Percentiles rank a stretch among this genome's conserved stretches.
Conservation (phyloP, 768 basidiomycete genomes). For the Leccinellum albellum region DNA sequence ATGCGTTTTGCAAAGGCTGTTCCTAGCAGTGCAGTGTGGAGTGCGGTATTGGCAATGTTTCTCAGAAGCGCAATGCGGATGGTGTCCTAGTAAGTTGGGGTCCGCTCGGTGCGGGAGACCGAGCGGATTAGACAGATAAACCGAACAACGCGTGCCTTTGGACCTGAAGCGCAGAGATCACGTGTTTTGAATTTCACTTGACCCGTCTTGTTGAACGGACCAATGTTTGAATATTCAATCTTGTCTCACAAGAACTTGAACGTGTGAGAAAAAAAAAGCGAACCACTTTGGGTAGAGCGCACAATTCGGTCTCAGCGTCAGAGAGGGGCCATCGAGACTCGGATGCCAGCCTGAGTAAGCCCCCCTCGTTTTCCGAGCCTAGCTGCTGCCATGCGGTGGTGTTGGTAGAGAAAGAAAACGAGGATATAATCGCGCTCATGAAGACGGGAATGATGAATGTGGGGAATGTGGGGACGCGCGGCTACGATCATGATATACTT, state of each 20-base stretch:
- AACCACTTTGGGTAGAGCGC: too few species aligned
- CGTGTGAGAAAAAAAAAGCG: not conserved
- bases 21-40: not conserved
- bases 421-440: conserved; percentile 4
- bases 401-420: not conserved
- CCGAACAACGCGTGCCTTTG: not conserved
- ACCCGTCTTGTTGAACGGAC: too few species aligned
- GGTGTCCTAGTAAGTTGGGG: not conserved
- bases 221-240: not conserved
- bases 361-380: not conserved
- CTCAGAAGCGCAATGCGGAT: not conserved
- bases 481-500: conserved; percentile 1
- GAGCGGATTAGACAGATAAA: not conserved
- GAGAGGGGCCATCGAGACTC: not conserved
- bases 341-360: not conserved
- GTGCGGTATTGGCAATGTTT: not conserved
- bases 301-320: not conserved
- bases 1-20: not conserved
- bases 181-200: not conserved
- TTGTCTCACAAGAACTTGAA: not conserved
- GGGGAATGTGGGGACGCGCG: not conserved
- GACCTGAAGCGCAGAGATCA: not conserved
- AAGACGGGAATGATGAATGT: not conserved
- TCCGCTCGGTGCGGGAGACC: not conserved
- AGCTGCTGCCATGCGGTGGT: not conserved